These are phyloP conservation scores for Scleroderma bovista DNA, from an alignment of 768 basidiomycete species.

Conservation along the genomic window DNA sequence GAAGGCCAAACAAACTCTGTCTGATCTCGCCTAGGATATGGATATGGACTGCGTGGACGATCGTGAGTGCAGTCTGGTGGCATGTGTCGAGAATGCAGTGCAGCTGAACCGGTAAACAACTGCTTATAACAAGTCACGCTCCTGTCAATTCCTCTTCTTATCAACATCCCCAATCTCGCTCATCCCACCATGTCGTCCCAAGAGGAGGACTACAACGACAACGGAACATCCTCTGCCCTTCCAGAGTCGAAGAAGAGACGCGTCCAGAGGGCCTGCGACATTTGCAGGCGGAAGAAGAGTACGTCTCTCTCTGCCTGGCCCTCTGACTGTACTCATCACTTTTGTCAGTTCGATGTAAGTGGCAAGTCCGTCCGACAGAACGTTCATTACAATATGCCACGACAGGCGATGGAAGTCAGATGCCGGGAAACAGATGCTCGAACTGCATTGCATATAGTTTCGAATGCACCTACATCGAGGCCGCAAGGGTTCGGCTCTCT, in stretches of 20 bases:
- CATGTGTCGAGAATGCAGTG: no score
- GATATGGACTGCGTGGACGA: no score
- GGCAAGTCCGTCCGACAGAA: not conserved
- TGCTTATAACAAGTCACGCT: not conserved
- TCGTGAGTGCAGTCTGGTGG: no score
- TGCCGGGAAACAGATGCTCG: conserved; percentile 48
- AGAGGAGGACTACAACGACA: conserved; percentile 56
- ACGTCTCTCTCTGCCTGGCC: conserved; percentile 13
- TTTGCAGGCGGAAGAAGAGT: conserved; percentile 84
- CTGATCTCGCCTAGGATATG: no score
- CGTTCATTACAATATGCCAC: not conserved
- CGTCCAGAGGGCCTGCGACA: conserved; percentile 76
- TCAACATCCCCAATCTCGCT: not conserved
- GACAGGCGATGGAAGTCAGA: conserved; percentile 56
- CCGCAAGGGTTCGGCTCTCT: conserved; percentile 40
- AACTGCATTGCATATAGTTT: conserved; percentile 47
- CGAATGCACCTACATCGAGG: conserved; percentile 51
- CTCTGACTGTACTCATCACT: conserved; percentile 7
- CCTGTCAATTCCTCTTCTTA: no score
- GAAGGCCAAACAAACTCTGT: no score
- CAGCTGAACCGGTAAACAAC: not conserved
- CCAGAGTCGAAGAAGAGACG: conserved; percentile 59
- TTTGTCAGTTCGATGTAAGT: conserved; percentile 58
- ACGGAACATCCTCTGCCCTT: conserved; percentile 25
- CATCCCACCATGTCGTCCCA: conserved; percentile 53